Conservation (phyloP, 73 alveolate genomes). For the Uronychia binucleata region DNA sequence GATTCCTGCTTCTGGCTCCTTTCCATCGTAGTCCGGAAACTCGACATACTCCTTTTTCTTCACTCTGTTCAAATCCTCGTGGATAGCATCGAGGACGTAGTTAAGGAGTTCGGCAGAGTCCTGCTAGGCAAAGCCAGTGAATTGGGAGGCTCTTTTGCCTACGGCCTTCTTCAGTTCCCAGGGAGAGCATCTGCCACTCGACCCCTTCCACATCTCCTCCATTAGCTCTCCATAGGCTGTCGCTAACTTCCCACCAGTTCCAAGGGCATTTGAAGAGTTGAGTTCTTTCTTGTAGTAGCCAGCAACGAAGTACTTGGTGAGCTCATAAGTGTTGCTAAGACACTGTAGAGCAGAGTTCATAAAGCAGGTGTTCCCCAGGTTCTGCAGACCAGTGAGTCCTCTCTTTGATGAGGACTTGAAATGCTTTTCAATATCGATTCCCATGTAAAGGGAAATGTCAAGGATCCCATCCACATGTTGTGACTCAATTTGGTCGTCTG, state of each 20-base stretch:
- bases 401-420: conserved; percentile 52
- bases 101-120: conserved; percentile 92
- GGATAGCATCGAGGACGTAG: conserved; percentile 95
- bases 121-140: conserved; percentile 80
- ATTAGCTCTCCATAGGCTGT: conserved; percentile 89
- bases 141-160: conserved; percentile 73
- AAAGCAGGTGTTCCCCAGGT: conserved; percentile 98
- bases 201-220: conserved; percentile 82
- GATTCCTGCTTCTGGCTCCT: conserved; percentile 59
- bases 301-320: conserved; percentile 85
- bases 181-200: conserved; percentile 69
- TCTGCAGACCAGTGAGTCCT: conserved; percentile 90
- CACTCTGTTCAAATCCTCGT: conserved; percentile 95
- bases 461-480: conserved; percentile 6
- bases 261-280: conserved; percentile 90
- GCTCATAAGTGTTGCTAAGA: conserved; percentile 79
- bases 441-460: conserved; percentile 2
- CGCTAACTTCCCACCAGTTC: conserved; percentile 94
- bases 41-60: conserved; percentile 63
- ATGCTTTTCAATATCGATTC: conserved; percentile 1
- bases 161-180: conserved; percentile 65
- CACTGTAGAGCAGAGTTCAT: conserved; percentile 98
- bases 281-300: conserved; percentile 75
- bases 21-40: conserved; percentile 51
- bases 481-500: neutral